phyloP scores from a whole-genome alignment of 2,329 filamentous ascomycete genomes.

The Ophiocordyceps polyrhachis-furcata region DNA sequence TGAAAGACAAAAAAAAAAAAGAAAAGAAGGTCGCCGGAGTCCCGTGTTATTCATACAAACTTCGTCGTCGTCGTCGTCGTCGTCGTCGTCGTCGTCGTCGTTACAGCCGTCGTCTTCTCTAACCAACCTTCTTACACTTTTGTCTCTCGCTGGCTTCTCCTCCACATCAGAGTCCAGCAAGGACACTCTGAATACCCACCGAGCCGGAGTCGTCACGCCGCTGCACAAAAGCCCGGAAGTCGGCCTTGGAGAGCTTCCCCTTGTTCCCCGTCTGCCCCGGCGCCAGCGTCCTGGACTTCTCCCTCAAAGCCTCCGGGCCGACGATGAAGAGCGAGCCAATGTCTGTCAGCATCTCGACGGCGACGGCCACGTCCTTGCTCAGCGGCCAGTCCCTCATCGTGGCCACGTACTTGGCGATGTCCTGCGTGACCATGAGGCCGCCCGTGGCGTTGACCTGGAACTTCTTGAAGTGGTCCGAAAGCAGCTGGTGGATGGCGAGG shows the following conservation, averaged over 20 bases:
- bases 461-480: conserved; percentile 87
- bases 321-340: conserved; percentile 94
- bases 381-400: conserved; percentile 70
- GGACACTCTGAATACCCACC: conserved; percentile 64
- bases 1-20: too few relatives aligned
- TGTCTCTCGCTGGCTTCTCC: background rate
- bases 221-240: conserved; percentile 70
- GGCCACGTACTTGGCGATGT: conserved; percentile 83
- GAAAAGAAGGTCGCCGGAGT: background rate
- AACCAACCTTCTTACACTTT: background rate
- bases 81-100: background rate
- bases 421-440: conserved; percentile 87
- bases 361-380: conserved; percentile 44
- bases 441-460: conserved; percentile 87
- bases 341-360: conserved; percentile 75
- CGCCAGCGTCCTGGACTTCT: conserved; percentile 44
- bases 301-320: conserved; percentile 56
- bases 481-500: conserved; percentile 52
- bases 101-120: background rate
- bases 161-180: conserved; percentile 37
- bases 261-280: conserved; percentile 21
- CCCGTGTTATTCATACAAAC: background rate
- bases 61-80: background rate
- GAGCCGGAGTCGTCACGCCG: conserved; percentile 69
- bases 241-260: conserved; percentile 42